phyloP scores from a whole-genome alignment of 306 rosid genomes.

The Vigna trinervia region DNA sequence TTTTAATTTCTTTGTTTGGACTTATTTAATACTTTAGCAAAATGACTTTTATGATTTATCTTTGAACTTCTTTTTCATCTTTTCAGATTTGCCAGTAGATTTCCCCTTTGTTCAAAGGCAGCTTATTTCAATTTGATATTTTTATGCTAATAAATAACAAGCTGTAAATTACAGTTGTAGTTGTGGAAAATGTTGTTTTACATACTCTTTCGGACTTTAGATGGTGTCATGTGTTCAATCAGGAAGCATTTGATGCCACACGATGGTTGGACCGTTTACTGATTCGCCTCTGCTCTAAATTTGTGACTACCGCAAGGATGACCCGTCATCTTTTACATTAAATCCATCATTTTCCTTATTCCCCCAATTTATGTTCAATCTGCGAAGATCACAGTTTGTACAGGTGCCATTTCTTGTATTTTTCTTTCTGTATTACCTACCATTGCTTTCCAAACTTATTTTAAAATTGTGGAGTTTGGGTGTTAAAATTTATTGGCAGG shows the following conservation, averaged over 20 bases:
- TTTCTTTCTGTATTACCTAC: not conserved
- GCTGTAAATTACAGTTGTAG: not conserved
- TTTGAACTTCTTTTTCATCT: not conserved
- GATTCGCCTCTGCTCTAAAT: slow-evolving; percentile 86
- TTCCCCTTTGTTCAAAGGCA: slow-evolving; percentile 1
- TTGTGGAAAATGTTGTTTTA: not conserved
- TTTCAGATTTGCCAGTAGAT: slow-evolving; percentile 23
- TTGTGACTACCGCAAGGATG: slow-evolving; percentile 91
- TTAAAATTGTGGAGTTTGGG: slow-evolving; percentile 21
- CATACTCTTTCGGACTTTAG: not conserved
- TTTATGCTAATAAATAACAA: slow-evolving; percentile 3
- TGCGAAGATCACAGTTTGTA: slow-evolving; percentile 86
- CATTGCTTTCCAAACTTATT: not conserved
- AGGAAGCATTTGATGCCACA: slow-evolving; percentile 89
- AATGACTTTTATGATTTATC: slow-evolving; percentile 23
- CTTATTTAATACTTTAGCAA: not conserved
- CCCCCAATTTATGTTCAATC: slow-evolving; percentile 87
- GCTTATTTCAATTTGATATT: slow-evolving; percentile 7
- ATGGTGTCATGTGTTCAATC: slow-evolving; percentile 40
- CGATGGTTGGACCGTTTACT: slow-evolving; percentile 90
- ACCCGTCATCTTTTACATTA: slow-evolving; percentile 78
- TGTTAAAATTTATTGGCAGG: slow-evolving; percentile 57
- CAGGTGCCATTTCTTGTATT: slow-evolving; percentile 58
- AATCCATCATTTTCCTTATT: slow-evolving; percentile 78
- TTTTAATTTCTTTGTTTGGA: not conserved